Evolutionary conservation across 352 stramenopile species (phyloP).

Genomic region (Pythium myriotylum): DNA sequence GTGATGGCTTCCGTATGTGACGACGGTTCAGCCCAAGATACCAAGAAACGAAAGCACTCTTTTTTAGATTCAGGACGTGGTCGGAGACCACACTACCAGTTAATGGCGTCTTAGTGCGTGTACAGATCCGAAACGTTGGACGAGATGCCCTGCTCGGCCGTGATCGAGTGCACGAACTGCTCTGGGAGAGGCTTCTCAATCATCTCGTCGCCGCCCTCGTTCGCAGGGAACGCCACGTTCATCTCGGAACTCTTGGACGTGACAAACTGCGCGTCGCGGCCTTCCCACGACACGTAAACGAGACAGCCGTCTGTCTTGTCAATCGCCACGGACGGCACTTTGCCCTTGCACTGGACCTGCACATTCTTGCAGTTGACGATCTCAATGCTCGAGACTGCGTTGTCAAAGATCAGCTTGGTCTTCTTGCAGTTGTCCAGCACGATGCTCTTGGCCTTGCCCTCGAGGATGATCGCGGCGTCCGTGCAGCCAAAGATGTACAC

Average conservation of each 20-base stretch:
- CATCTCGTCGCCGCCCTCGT: slow-evolving; percentile 82
- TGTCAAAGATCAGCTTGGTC: slow-evolving; percentile 96
- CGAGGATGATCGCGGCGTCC: slow-evolving; percentile 93
- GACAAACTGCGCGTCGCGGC: slow-evolving; percentile 88
- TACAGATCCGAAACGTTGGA: slow-evolving; percentile 97
- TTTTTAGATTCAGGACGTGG: too few relatives aligned
- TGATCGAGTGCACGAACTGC: slow-evolving; percentile 97
- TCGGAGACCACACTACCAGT: too few relatives aligned
- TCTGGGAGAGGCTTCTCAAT: slow-evolving; percentile 97
- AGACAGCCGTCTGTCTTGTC: slow-evolving; percentile 99
- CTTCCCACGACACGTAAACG: slow-evolving; percentile 95
- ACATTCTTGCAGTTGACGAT: slow-evolving; percentile 98
- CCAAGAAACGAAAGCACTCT: too few relatives aligned
- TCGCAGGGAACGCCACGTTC: slow-evolving; percentile 95
- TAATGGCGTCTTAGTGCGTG: slow-evolving; percentile 48
- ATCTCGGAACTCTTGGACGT: slow-evolving; percentile 98
- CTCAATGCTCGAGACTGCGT: slow-evolving; percentile 95
- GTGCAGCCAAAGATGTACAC: slow-evolving; percentile 97
- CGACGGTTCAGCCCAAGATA: too few relatives aligned
- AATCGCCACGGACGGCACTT: slow-evolving; percentile 96
- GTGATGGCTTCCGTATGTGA: too few relatives aligned
- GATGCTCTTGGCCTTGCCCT: slow-evolving; percentile 98
- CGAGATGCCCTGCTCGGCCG: slow-evolving; percentile 75
- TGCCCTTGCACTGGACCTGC: slow-evolving; percentile 93
- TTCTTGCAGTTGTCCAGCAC: slow-evolving; percentile 96